Base-by-base conservation (phyloP, 371 early-diverging fungal species). In the Mortierella sp. region DNA sequence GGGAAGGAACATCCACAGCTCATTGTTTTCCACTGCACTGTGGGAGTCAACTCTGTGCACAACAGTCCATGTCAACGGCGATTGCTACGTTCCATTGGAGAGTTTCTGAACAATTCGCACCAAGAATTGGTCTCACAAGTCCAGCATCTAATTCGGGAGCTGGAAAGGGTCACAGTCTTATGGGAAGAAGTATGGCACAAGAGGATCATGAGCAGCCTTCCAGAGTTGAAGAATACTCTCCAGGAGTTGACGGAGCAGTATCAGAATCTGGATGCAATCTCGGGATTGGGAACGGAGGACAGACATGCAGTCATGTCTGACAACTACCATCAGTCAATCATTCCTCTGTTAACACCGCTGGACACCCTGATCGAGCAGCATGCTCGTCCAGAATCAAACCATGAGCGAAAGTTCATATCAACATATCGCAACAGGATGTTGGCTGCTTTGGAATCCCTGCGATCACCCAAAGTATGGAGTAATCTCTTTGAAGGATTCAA, bases 111-210 rank as follows among this genome's bases (percentile, higher is more conserved):
- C 53, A 66, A 71, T 5, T 76, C 79, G 2, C 79, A 86, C 31
- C 82, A 77, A 4, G 64, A 69, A 1, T 67, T 91, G n/a, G 86
- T 92, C 54, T 62, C 71, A 1, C 84, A 90, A 19, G 87, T 92
- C 0, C 74, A 81, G 40, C 71, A 71, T 16, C 79, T 91, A 71
- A 83, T 91, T 19, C 80, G 84, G 16, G 94, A 94, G 63, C 78
- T 94, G 19, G 87, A 90, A 31, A 81, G 87, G 41, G 81, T 93
- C 3, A 91, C 95, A 0, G 92, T 95, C 13, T 67, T 95, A 2
- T 89, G 92, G 87, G 94, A 94, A 63, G 95, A 95, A 63, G 70
- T 80, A n/a, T 93, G 94, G 92, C 65, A 86, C 22, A 85, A 91
- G 57, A 84, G 83, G 70, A 86, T 95, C 34, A 82, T 83, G n/a